Conservation (phyloP, 2,329 filamentous ascomycete species). For the Botryosphaeria dothidea region DNA sequence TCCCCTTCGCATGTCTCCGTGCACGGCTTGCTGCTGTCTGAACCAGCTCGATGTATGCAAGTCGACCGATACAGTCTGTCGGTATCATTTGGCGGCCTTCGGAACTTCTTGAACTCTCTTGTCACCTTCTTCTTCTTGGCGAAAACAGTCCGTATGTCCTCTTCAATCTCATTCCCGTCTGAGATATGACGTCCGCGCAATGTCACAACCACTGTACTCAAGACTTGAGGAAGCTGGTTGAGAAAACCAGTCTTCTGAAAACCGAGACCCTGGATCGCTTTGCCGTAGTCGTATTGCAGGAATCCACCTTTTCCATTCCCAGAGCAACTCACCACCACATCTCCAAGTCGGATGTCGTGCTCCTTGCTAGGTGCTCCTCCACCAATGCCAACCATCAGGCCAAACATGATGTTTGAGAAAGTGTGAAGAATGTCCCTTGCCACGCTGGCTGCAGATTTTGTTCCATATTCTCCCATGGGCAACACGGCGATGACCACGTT, state of each 20-base stretch:
- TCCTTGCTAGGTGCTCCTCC: constrained; percentile 25
- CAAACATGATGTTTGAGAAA: constrained; percentile 27
- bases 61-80: no score
- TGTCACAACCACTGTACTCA: constrained; percentile 25
- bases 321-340: constrained; percentile 33
- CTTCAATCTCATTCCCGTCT: no score
- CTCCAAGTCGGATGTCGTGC: constrained; percentile 40
- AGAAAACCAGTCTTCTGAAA: constrained; percentile 25
- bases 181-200: no score
- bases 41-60: no score
- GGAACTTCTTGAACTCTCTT: no score
- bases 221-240: constrained; percentile 23
- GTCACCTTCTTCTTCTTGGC: no score
- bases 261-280: constrained; percentile 24
- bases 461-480: constrained; percentile 26
- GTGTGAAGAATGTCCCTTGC: constrained; percentile 23
- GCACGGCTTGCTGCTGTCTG: no score
- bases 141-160: no score
- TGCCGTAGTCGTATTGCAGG: constrained; percentile 36
- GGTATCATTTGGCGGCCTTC: no score
- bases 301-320: constrained; percentile 25
- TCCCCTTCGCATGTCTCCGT: no score
- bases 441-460: constrained; percentile 24
- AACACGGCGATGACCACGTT: constrained; percentile 35
- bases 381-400: constrained; percentile 29